Percentiles rank a stretch among this genome's conserved stretches.
These are phyloP conservation scores for Drechslerella stenobrocha DNA, from an alignment of 2,329 filamentous ascomycete species.

Conservation along the genomic window DNA sequence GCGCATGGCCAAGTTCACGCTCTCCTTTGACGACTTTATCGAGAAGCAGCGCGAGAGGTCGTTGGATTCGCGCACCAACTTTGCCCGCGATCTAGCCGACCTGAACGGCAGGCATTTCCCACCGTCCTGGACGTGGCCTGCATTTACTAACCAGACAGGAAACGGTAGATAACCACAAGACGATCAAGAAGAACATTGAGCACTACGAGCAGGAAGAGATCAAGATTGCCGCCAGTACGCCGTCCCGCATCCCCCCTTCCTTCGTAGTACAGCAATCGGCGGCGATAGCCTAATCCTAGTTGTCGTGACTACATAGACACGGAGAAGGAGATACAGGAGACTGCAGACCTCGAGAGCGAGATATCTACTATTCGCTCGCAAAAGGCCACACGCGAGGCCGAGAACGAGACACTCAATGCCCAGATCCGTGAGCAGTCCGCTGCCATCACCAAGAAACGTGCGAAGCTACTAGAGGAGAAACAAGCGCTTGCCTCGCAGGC, in stretches of 20 bases:
- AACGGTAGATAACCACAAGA: slow-evolving; percentile 49
- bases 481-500: slow-evolving; percentile 76
- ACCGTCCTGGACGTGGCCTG: neutral
- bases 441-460: slow-evolving; percentile 63
- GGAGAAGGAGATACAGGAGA: slow-evolving; percentile 64
- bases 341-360: slow-evolving; percentile 69
- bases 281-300: no score
- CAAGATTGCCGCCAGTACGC: slow-evolving; percentile 49
- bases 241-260: slow-evolving; percentile 18
- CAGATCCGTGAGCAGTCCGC: slow-evolving; percentile 70
- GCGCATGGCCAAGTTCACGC: slow-evolving; percentile 90
- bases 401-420: slow-evolving; percentile 63
- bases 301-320: slow-evolving; percentile 1
- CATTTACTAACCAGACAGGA: slow-evolving; percentile 8
- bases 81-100: slow-evolving; percentile 85
- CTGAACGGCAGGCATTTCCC: slow-evolving; percentile 69
- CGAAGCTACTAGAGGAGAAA: slow-evolving; percentile 60
- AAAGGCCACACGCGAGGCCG: slow-evolving; percentile 65
- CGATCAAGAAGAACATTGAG: slow-evolving; percentile 51
- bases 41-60: slow-evolving; percentile 87
- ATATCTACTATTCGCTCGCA: slow-evolving; percentile 65
- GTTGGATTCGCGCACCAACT: slow-evolving; percentile 89
- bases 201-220: slow-evolving; percentile 50
- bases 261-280: no score
- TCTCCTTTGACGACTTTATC: slow-evolving; percentile 89